phyloP scores from a whole-genome alignment of 2,329 filamentous ascomycete species.

The Aspergillus thermomutatus region DNA sequence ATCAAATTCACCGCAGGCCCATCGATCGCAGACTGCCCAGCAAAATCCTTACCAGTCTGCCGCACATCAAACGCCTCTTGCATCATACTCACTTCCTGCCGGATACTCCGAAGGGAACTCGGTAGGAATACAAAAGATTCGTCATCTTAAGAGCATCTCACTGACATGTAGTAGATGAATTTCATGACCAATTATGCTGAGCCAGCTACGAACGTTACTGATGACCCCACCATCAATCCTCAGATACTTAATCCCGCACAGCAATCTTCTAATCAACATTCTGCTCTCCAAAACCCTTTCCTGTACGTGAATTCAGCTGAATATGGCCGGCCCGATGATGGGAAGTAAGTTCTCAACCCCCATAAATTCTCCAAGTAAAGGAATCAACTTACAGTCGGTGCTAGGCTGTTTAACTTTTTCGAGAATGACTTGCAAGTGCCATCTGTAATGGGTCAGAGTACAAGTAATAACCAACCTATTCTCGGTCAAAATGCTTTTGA shows the following conservation, averaged over 20 bases:
- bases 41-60: slow-evolving; percentile 16
- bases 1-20: slow-evolving; percentile 20
- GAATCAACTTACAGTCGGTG: not conserved
- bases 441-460: not conserved
- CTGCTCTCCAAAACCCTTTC: slow-evolving; percentile 24
- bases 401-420: slow-evolving; percentile 2
- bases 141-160: not conserved
- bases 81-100: slow-evolving; percentile 26
- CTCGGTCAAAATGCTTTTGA: not conserved
- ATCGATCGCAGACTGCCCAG: slow-evolving; percentile 21
- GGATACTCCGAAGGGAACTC: slow-evolving; percentile 24
- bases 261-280: slow-evolving; percentile 21
- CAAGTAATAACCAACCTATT: not conserved
- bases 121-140: slow-evolving; percentile 9
- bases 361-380: not conserved
- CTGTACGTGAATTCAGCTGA: slow-evolving; percentile 26
- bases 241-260: slow-evolving; percentile 33
- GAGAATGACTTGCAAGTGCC: slow-evolving; percentile 3
- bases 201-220: slow-evolving; percentile 17
- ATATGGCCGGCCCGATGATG: slow-evolving; percentile 24
- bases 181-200: slow-evolving; percentile 30
- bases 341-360: slow-evolving; percentile 22
- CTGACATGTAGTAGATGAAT: slow-evolving; percentile 23
- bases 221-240: slow-evolving; percentile 39
- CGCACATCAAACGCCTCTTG: slow-evolving; percentile 17